Evolutionary conservation across 23 red algal genomes (phyloP).

Genomic region (Gracilariopsis chorda): DNA sequence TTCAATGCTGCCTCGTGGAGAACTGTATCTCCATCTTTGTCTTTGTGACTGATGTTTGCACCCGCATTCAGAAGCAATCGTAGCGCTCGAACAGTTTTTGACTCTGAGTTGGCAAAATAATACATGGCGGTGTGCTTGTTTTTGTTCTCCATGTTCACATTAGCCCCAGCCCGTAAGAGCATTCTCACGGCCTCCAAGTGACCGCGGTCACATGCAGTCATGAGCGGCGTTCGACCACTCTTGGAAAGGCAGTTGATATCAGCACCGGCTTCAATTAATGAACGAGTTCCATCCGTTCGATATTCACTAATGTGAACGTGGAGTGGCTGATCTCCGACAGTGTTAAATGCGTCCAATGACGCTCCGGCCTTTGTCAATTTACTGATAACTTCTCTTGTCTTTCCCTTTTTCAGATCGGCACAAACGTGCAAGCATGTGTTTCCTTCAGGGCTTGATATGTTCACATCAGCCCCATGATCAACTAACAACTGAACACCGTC

Average conservation of each 20-base stretch:
- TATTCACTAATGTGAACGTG: constrained; percentile 11
- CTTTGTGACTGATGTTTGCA: constrained; percentile 21
- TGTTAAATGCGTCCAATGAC: neutral
- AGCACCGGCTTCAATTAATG: neutral
- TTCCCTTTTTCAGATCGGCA: neutral
- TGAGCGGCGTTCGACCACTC: neutral
- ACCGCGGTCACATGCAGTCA: constrained; percentile 19
- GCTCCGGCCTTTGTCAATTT: neutral
- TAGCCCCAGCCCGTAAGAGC: constrained; percentile 19
- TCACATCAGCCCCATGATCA: constrained; percentile 7
- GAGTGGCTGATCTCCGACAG: neutral
- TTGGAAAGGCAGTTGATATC: constrained; percentile 15
- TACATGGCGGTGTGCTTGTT: neutral
- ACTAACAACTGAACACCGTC: neutral
- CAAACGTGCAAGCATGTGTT: constrained; percentile 24
- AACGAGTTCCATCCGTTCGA: neutral
- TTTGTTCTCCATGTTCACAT: constrained; percentile 4
- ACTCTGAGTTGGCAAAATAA: constrained; percentile 8
- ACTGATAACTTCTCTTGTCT: neutral
- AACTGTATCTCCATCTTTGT: constrained; percentile 35
- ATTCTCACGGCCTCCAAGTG: constrained; percentile 17
- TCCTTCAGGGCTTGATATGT: neutral
- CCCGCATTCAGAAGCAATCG: neutral
- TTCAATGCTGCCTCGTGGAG: constrained; percentile 16
- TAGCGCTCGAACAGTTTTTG: neutral